Evolutionary conservation across 2,329 filamentous ascomycete species (phyloP), one percentile per base, ranked within the genome.

Genomic region (Aureobasidium uvarum): DNA sequence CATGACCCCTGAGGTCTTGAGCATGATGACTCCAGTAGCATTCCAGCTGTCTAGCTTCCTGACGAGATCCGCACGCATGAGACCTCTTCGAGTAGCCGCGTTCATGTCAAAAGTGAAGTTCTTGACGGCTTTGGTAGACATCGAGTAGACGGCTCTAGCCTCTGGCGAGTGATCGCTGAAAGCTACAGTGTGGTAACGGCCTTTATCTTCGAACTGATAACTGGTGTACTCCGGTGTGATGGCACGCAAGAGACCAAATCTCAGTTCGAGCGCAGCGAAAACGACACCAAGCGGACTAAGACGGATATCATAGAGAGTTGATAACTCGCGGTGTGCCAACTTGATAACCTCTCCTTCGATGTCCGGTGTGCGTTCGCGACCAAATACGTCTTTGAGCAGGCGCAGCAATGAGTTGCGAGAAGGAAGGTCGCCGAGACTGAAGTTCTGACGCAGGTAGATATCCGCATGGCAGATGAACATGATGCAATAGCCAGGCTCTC

Each of bases 191-290:
- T 52, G 0, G 70, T 66, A 2, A 68, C 66, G 11, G 71, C 67
- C 59, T 18, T 38, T 63, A 14, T 75, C 73, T 52, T 77, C 77
- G 69, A 81, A 88, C 38, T 78, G 79, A 72, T 87, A 88, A 1
- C 79, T 76, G 8, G 78, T 81, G 67, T 87, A 88, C 46, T 86
- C 82, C 0, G 81, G 84, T 0, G 81, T 87, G 20, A 80, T 82
- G 18, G 81, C 84, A 25, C 86, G 80, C 36, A 88, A 77, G 0
- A 87, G 76, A 0, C 77, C 77, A 66, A 85, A 86, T 2, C 81
- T 81, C 5, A 88, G 76, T 70, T 89, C 86, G 1, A 89, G 75
- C n/a, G 84, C 81, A 0, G 85, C 84, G 60, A 86, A 85, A 18
- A 88, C 80, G 59, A 59, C 36, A 36, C 20, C 41, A 3, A 60